Conservation (phyloP, 257 asterid genomes). For the Salvia splendens region DNA sequence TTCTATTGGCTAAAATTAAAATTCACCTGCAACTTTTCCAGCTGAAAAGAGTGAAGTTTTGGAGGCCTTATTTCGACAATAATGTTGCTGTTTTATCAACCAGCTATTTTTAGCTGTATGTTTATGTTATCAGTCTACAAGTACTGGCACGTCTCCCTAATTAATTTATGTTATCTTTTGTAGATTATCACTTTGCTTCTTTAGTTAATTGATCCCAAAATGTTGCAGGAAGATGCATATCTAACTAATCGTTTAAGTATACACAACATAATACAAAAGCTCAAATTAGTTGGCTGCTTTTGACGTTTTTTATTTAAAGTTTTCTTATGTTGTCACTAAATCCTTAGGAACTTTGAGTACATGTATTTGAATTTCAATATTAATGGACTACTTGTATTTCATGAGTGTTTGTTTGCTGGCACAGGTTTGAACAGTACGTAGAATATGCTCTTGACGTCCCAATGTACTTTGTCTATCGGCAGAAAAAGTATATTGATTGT, state of each 20-base stretch:
- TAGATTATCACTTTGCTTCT: neutral
- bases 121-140: too few relatives aligned
- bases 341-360: slow-evolving; percentile 4
- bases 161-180: neutral
- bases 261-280: neutral
- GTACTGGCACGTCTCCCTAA: neutral
- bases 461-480: slow-evolving; percentile 95
- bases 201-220: neutral
- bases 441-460: slow-evolving; percentile 99
- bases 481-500: slow-evolving; percentile 75
- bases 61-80: slow-evolving; percentile 7
- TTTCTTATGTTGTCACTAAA: slow-evolving; percentile 6
- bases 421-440: slow-evolving; percentile 94
- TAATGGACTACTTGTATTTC: slow-evolving; percentile 28
- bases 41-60: neutral
- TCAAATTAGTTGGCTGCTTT: neutral
- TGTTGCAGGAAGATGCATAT: neutral
- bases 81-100: slow-evolving; percentile 10
- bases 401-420: slow-evolving; percentile 30
- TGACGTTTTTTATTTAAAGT: neutral
- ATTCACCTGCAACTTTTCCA: neutral
- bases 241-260: too few relatives aligned
- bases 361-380: neutral
- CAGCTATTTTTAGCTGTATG: neutral
- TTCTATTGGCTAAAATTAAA: neutral